A percentile compares a stretch with the other conserved stretches of the same genome.
Evolutionary conservation across 2,329 filamentous ascomycete species (phyloP).

Genomic region (Coniochaeta ligniaria): DNA sequence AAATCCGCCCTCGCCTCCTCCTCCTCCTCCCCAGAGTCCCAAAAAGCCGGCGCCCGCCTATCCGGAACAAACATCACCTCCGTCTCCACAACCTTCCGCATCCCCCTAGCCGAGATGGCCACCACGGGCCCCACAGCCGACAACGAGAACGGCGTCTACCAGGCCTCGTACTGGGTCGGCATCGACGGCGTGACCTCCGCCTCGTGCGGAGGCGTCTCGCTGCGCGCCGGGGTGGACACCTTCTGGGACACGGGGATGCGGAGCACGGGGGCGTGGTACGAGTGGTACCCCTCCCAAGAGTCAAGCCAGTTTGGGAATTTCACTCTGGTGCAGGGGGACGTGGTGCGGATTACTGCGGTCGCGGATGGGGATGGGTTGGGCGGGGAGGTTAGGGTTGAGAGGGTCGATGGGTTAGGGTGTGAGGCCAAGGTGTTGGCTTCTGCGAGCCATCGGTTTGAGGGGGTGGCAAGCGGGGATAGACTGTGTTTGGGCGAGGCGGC

Average conservation of each 20-base stretch:
- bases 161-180: conserved; percentile 13
- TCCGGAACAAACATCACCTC: background rate
- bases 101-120: conserved; percentile 10
- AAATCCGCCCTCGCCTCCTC: background rate
- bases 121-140: conserved; percentile 11
- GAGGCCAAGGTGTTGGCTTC: background rate
- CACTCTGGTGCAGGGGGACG: conserved; percentile 6
- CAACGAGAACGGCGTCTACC: conserved; percentile 9
- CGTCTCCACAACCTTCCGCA: background rate
- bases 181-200: conserved; percentile 7
- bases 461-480: background rate
- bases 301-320: conserved; percentile 4
- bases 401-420: conserved; percentile 1
- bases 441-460: background rate
- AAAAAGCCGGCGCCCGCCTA: background rate
- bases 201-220: background rate
- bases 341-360: conserved; percentile 5
- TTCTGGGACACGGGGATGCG: conserved; percentile 11
- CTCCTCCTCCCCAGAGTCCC: background rate
- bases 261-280: conserved; percentile 10
- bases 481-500: conserved; percentile 10
- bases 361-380: background rate
- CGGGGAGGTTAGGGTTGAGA: conserved; percentile 8
- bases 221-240: conserved; percentile 13
- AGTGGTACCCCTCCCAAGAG: conserved; percentile 4